Evolutionary conservation across 2,329 filamentous ascomycete genomes (phyloP).

Genomic region (Hirsutella thompsonii): DNA sequence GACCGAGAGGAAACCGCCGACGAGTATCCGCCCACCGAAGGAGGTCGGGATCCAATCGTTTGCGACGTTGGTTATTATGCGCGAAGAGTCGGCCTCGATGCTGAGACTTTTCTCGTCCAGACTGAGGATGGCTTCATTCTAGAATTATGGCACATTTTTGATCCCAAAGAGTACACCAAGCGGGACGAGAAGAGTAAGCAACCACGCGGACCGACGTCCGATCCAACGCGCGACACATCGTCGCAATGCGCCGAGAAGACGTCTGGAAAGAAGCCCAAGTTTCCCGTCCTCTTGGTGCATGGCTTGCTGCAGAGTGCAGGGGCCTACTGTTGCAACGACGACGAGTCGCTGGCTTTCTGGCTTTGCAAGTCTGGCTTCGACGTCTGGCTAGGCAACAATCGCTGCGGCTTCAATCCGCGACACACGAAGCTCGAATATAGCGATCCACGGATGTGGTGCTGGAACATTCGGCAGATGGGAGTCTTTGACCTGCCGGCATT

Average conservation of each 20-base stretch:
- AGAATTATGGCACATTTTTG: constrained; percentile 78
- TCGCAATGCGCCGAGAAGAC: not conserved
- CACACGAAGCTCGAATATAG: constrained; percentile 57
- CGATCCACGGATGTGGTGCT: constrained; percentile 91
- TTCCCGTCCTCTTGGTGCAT: constrained; percentile 78
- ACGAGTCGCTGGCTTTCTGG: constrained; percentile 81
- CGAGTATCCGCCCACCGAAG: constrained; percentile 63
- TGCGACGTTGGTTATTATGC: constrained; percentile 82
- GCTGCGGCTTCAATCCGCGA: constrained; percentile 71
- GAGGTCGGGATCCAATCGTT: constrained; percentile 64
- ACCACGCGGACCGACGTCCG: constrained; percentile 7
- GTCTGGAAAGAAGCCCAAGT: constrained; percentile 40
- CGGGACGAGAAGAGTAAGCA: constrained; percentile 32
- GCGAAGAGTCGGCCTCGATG: constrained; percentile 71
- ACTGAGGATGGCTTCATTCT: constrained; percentile 93
- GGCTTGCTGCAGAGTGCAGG: constrained; percentile 80
- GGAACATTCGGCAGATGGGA: constrained; percentile 93
- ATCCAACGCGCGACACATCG: not conserved
- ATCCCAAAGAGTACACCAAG: constrained; percentile 59
- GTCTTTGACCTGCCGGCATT: constrained; percentile 77
- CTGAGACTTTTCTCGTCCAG: constrained; percentile 72
- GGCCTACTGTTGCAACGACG: constrained; percentile 82
- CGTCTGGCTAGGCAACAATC: constrained; percentile 90
- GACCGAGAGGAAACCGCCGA: constrained; percentile 31
- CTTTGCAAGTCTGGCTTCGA: constrained; percentile 87